A percentile compares a stretch with the other conserved stretches of the same genome.
These are phyloP conservation scores for Nyssa sinensis DNA, from an alignment of 148 eudicot species.

Conservation along the genomic window DNA sequence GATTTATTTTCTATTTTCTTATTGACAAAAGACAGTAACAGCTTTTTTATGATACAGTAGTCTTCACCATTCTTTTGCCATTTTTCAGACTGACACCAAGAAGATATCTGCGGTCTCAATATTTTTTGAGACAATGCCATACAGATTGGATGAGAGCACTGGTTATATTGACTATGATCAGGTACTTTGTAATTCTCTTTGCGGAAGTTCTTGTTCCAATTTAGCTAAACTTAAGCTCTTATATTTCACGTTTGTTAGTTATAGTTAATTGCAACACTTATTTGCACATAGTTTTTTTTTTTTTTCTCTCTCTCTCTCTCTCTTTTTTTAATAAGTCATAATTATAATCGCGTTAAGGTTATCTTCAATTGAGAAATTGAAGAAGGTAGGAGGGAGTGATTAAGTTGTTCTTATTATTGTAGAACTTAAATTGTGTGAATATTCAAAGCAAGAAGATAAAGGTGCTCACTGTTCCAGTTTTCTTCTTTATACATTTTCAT, in stretches of 20 bases:
- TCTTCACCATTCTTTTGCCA: neutral
- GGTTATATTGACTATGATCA: constrained; percentile 97
- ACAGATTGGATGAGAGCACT: constrained; percentile 92
- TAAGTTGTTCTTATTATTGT: neutral
- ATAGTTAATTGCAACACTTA: neutral
- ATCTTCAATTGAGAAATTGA: neutral
- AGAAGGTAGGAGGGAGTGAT: neutral
- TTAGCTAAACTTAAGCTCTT: neutral
- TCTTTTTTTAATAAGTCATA: too few species aligned
- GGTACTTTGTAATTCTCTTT: constrained; percentile 40
- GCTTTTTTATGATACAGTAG: neutral
- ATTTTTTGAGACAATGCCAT: constrained; percentile 98
- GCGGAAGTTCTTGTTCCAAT: neutral
- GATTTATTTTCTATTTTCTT: neutral
- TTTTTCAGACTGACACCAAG: constrained; percentile 91
- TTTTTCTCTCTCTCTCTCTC: too few species aligned
- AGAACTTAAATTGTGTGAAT: neutral
- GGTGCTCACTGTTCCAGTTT: neutral
- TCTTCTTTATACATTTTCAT: neutral
- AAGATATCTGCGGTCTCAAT: constrained; percentile 98
- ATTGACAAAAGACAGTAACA: neutral
- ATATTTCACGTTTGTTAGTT: neutral
- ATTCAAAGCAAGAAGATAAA: too few species aligned
- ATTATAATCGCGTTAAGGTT: neutral
- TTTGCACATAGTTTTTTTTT: neutral